Base-by-base conservation (phyloP, 225 moss, liverwort and hornwort species). In the Asterella californica region DNA sequence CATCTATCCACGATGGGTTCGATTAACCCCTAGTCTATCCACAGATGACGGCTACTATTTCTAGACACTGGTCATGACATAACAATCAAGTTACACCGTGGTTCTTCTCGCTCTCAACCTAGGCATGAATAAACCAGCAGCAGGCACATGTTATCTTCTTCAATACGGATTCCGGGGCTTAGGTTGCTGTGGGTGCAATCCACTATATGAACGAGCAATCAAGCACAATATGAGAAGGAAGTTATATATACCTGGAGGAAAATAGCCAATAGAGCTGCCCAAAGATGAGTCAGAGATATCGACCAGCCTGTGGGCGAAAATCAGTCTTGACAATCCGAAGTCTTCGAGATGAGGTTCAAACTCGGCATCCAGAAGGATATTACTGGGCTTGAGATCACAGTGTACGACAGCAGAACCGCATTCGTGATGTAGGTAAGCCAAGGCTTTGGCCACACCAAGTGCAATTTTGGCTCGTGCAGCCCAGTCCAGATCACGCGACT, bases 341-440 rank as follows among this genome's bases (percentile, higher is more conserved):
- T 88, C 87, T 52, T 83, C 85, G 54, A 88, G 53, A 63, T 88
- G 87, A 46, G 83, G 82, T 25, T 88, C 87, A 19, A 72, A 76
- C 22, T 88, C 85, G 34, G 83, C 62, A 72, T 88, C 87, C 2
- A 88, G 87, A 50, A 88, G 83, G 50, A 88, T 72, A 55, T 88
- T 88, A 71, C 83, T 83, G 32, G 87, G 85, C 81, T 88, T 88
- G 55, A 88, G 69, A 62, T 88, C 87, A 76, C 84, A 84, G 78
- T 88, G 87, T 3, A 88, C 87, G 60, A 88, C 71, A 9, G 76
- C 4, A 0, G 82, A 32, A 38, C 85, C 83, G 72, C 87, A 85
- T n/a, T 85, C 87, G 50, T 88, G 84, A 55, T 88, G 87, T 54
- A 88, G 47, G 67, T 75, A 88, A 46, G 62, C 76, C 78, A 88